These are phyloP conservation scores for Agastache rugosa DNA, from an alignment of 257 asterid species.

Conservation along the genomic window DNA sequence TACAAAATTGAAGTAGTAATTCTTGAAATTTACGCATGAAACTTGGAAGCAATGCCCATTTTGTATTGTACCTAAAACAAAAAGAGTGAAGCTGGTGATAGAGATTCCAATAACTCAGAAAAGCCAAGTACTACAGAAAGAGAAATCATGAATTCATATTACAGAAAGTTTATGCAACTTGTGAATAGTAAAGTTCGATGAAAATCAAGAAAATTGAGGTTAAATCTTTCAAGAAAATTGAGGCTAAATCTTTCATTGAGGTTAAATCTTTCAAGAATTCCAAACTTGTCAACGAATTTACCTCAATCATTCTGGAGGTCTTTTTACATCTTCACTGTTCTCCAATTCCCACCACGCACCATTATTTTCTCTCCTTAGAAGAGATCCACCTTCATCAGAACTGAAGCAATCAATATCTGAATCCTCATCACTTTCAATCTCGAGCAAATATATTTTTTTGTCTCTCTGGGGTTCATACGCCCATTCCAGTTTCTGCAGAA, in stretches of 20 bases:
- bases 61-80: neutral
- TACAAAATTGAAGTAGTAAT: neutral
- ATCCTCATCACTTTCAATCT: slow-evolving; percentile 51
- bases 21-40: neutral
- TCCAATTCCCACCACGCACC: slow-evolving; percentile 80
- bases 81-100: neutral
- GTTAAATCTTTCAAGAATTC: neutral
- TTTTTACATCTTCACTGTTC: slow-evolving; percentile 24
- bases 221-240: too few relatives aligned
- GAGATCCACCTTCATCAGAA: slow-evolving; percentile 49
- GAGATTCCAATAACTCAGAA: too few relatives aligned
- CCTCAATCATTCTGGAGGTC: slow-evolving; percentile 31
- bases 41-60: neutral
- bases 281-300: slow-evolving; percentile 1
- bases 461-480: slow-evolving; percentile 65
- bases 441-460: slow-evolving; percentile 40
- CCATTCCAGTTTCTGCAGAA: slow-evolving; percentile 82
- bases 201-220: too few relatives aligned
- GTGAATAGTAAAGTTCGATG: too few relatives aligned
- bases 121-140: too few relatives aligned
- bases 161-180: too few relatives aligned
- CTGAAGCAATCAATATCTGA: slow-evolving; percentile 50
- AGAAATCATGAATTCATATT: too few relatives aligned
- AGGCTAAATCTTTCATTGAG: too few relatives aligned
- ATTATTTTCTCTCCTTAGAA: slow-evolving; percentile 38